Evolutionary conservation across 139 green algal species (phyloP).

Genomic region (Mesotaenium endlicherianum): DNA sequence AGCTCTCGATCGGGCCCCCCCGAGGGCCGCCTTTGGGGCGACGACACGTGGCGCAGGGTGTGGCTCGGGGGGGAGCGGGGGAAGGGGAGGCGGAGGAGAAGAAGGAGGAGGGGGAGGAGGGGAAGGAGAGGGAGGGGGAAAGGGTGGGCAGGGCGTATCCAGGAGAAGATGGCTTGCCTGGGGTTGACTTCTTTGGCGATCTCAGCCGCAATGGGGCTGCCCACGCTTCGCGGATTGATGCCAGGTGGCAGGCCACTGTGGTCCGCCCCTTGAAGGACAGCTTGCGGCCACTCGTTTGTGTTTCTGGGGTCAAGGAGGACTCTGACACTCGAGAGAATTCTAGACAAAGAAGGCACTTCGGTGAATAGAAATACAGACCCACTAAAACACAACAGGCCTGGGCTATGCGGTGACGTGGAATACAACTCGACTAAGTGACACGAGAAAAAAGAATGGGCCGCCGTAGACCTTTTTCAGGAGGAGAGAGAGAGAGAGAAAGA

Average conservation of each 20-base stretch:
- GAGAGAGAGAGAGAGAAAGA: too few relatives aligned
- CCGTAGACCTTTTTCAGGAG: too few relatives aligned
- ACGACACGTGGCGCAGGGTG: neutral
- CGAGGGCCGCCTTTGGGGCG: neutral
- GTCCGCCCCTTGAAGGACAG: neutral
- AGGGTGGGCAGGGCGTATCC: neutral
- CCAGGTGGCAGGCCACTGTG: neutral
- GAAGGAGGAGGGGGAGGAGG: neutral
- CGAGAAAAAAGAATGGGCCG: too few relatives aligned
- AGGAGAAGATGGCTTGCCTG: slow-evolving; percentile 21
- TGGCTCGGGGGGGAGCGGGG: neutral
- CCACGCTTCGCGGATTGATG: slow-evolving; percentile 10
- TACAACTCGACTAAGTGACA: too few relatives aligned
- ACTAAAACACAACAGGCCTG: too few relatives aligned
- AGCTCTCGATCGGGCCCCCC: neutral
- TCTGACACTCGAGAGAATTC: too few relatives aligned
- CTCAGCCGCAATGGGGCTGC: slow-evolving; percentile 15
- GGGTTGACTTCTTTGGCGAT: slow-evolving; percentile 36
- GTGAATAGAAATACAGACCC: too few relatives aligned
- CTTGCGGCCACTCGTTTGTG: slow-evolving; percentile 34
- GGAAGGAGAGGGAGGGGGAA: neutral
- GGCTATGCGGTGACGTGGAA: too few relatives aligned
- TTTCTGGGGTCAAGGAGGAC: neutral
- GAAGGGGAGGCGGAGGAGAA: neutral
- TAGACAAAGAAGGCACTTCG: too few relatives aligned